Evolutionary conservation across 2,329 filamentous ascomycete genomes (phyloP).

Genomic region (Cordyceps cicadae): DNA sequence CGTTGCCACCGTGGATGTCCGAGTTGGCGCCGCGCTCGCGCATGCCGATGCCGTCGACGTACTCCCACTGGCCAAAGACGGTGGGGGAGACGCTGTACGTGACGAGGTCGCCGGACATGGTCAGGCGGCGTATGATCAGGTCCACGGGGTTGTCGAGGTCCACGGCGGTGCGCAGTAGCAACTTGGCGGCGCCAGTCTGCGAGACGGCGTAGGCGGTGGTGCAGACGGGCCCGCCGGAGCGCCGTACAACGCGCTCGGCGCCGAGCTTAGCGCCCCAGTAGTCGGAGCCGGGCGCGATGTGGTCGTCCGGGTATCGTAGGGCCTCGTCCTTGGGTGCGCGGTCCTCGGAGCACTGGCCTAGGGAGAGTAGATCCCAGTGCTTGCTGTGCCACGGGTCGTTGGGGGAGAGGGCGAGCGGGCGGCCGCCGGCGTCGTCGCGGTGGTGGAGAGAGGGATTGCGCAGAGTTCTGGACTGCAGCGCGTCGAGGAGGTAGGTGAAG

Average conservation of each 20-base stretch:
- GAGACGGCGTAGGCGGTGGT: constrained; percentile 22
- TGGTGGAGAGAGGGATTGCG: not conserved
- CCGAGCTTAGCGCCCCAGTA: constrained; percentile 17
- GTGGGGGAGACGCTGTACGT: constrained; percentile 19
- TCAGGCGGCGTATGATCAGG: constrained; percentile 19
- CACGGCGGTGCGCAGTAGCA: constrained; percentile 15
- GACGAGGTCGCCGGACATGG: constrained; percentile 15
- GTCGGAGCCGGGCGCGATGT: constrained; percentile 12
- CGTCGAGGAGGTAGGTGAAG: constrained; percentile 14
- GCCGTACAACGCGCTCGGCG: constrained; percentile 18
- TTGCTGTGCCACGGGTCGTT: constrained; percentile 10
- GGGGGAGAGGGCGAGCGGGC: not conserved
- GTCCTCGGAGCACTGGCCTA: constrained; percentile 10
- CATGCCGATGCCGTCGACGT: constrained; percentile 18
- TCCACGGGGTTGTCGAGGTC: constrained; percentile 21
- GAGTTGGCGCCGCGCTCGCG: constrained; percentile 16
- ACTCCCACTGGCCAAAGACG: constrained; percentile 22
- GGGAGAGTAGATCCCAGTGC: constrained; percentile 11
- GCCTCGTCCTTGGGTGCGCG: constrained; percentile 1
- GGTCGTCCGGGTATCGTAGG: constrained; percentile 15
- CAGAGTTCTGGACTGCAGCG: not conserved
- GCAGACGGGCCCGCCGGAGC: constrained; percentile 18
- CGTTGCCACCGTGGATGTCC: constrained; percentile 18
- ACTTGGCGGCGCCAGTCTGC: constrained; percentile 21
- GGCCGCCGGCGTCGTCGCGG: not conserved